These are phyloP conservation scores for Bathelium albidoporum DNA, from an alignment of 495 filamentous ascomycete species.

Conservation along the genomic window DNA sequence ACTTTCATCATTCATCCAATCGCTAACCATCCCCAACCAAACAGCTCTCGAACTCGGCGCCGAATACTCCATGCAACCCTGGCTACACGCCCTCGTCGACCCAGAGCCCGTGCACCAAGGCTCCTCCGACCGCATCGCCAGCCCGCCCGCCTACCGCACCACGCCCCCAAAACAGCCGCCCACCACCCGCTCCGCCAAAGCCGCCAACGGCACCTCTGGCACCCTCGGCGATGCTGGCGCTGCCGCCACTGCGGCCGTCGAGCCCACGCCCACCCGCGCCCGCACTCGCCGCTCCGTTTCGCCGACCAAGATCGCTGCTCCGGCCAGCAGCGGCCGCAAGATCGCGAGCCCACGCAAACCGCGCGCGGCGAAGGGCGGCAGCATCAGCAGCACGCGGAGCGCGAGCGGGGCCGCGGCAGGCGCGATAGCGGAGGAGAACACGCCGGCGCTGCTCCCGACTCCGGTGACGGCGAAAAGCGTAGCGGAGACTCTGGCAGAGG, in stretches of 20 bases:
- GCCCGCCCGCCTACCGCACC: slow-evolving; percentile 33
- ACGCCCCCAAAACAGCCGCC: slow-evolving; percentile 11
- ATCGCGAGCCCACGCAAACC: slow-evolving; percentile 60
- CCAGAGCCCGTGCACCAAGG: slow-evolving; percentile 55
- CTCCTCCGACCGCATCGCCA: slow-evolving; percentile 23
- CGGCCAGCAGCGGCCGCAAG: slow-evolving; percentile 40
- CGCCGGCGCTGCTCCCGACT: slow-evolving; percentile 14
- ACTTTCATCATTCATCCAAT: not conserved
- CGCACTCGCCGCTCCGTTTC: slow-evolving; percentile 45
- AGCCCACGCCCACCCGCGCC: slow-evolving; percentile 36
- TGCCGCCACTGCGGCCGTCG: slow-evolving; percentile 20
- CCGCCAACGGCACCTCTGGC: too few relatives aligned
- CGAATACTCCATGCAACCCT: slow-evolving; percentile 71
- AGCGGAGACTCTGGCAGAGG: too few relatives aligned
- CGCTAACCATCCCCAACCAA: slow-evolving; percentile 1
- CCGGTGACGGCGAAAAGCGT: slow-evolving; percentile 43
- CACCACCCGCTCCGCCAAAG: not conserved
- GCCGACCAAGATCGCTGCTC: slow-evolving; percentile 43
- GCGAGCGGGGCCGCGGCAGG: too few relatives aligned
- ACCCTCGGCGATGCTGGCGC: not conserved
- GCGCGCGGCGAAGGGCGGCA: slow-evolving; percentile 48
- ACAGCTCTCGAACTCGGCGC: slow-evolving; percentile 72
- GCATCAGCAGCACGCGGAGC: too few relatives aligned
- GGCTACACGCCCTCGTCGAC: slow-evolving; percentile 85
- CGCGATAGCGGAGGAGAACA: slow-evolving; percentile 29